Base-by-base conservation (phyloP, 2,329 filamentous ascomycete genomes). In the Colletotrichum sp. region DNA sequence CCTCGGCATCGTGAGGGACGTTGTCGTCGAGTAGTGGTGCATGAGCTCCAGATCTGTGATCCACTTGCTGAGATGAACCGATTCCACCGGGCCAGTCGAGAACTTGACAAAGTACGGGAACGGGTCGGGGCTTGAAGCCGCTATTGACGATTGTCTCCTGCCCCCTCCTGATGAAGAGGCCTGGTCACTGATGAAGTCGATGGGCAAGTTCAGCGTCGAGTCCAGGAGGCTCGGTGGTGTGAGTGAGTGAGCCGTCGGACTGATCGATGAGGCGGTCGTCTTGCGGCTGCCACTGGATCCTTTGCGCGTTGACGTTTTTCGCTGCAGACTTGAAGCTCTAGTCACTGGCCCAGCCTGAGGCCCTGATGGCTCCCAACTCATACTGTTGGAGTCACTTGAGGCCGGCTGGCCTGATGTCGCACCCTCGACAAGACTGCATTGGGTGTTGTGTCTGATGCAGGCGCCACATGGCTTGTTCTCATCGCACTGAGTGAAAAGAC, bases 401-500 rank as follows among this genome's bases (percentile, higher is more conserved):
- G 72, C 68, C 15, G 76, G 59, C 28, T 44, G 64, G 28, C 55
- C 68, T 18, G 75, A 72, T 21, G 72, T 68, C 6, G 78, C 76
- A 9, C 55, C 69, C 55, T 73, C 69, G 34, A 77, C 62, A 26
- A 83, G 81, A 72, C 83, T 82, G 76, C 85, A 86, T 16, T 81
- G 75, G 6, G 85, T 79, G 21, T 80, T 80, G 74, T 86, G 85
- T 64, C 84, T 81, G 24, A 81, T 76, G 68, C 85, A 86, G 8
- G 84, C 84, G 24, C 77, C 79, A 75, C 85, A 86, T 6, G 85
- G 85, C n/a, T 78, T 80, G 8, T 80, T 81, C 77, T 86, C 85
- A 68, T 86, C 84, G 76, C 85, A 86, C 85, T 86, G 68, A 10
- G 65, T 66, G 55, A 13, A 62, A 12, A 32, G 34, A 66, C 57